Percentiles rank a stretch among this genome's conserved stretches.
phyloP scores from a whole-genome alignment of 306 rosid genomes.

The Lithocarpus polystachyus region DNA sequence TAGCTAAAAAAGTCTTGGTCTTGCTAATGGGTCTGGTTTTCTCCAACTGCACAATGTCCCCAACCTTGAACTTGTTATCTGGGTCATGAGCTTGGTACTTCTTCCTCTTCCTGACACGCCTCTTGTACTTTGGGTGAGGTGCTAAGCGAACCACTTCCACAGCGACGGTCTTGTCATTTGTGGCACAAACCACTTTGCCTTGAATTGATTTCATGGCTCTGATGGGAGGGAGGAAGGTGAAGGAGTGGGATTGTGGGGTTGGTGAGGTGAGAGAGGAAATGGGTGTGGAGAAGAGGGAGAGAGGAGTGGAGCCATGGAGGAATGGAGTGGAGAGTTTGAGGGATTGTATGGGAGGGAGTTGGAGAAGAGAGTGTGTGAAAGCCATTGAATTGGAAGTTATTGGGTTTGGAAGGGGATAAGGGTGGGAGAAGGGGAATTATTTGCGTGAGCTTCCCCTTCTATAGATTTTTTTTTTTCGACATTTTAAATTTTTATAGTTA shows the following conservation, averaged over 20 bases:
- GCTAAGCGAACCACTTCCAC: slow-evolving; percentile 86
- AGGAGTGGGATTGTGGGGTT: slow-evolving; percentile 26
- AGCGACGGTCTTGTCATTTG: slow-evolving; percentile 77
- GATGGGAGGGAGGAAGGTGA: slow-evolving; percentile 41
- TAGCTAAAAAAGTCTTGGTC: slow-evolving; percentile 76
- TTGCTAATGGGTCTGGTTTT: slow-evolving; percentile 82
- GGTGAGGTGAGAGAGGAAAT: slow-evolving; percentile 28
- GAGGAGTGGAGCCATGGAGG: slow-evolving; percentile 52
- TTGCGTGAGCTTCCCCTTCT: background rate
- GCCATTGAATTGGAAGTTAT: slow-evolving; percentile 17
- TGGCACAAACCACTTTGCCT: slow-evolving; percentile 72
- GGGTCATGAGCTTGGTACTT: slow-evolving; percentile 97
- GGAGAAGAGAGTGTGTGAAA: slow-evolving; percentile 51
- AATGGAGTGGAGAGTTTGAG: slow-evolving; percentile 57
- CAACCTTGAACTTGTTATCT: slow-evolving; percentile 73
- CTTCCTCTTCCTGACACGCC: slow-evolving; percentile 87
- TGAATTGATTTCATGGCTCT: slow-evolving; percentile 70
- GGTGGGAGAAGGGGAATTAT: background rate
- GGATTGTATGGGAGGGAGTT: slow-evolving; percentile 43
- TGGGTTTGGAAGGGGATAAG: slow-evolving; percentile 13
- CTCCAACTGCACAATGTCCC: slow-evolving; percentile 76
- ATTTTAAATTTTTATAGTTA: background rate
- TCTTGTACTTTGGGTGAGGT: slow-evolving; percentile 88
- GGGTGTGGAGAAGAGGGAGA: slow-evolving; percentile 51
- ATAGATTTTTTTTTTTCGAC: background rate